These are phyloP conservation scores for Dictyostelium capitatum DNA, from an alignment of 78 protist genomes.

Conservation along the genomic window DNA sequence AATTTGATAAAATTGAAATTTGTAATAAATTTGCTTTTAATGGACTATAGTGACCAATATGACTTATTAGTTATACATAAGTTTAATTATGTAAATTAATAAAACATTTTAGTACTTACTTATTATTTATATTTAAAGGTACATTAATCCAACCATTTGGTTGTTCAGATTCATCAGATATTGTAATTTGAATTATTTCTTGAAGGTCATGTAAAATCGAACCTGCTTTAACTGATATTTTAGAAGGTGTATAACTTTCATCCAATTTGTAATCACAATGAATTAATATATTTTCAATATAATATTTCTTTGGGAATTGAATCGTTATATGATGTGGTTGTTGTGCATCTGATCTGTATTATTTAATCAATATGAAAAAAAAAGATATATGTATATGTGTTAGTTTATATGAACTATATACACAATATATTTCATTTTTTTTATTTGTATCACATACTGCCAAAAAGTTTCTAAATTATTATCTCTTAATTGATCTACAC, in stretches of 20 bases:
- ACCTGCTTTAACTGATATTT: conserved; percentile 65
- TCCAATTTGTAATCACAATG: conserved; percentile 62
- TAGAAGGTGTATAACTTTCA: conserved; percentile 84
- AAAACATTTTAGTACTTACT: background rate
- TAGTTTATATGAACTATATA: background rate
- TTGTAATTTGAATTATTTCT: conserved; percentile 24
- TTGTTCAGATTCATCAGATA: conserved; percentile 29
- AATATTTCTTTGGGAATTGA: conserved; percentile 65
- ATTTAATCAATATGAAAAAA: background rate
- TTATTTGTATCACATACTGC: conserved; percentile 44
- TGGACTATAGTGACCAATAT: background rate
- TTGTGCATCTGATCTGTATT: conserved; percentile 79
- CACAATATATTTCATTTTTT: background rate
- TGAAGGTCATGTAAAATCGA: conserved; percentile 70
- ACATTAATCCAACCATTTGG: conserved; percentile 78
- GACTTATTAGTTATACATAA: too few species aligned
- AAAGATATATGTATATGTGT: background rate
- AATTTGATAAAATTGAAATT: conserved; percentile 59
- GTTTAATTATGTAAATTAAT: too few species aligned
- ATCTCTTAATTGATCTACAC: conserved; percentile 78
- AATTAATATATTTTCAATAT: conserved; percentile 40
- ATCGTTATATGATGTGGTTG: conserved; percentile 82
- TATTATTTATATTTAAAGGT: conserved; percentile 28
- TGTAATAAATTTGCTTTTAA: conserved; percentile 61
- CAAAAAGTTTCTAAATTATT: conserved; percentile 74